phyloP scores from a whole-genome alignment of 1,139 yeast genomes.

The Sugiyamaella paludigena region DNA sequence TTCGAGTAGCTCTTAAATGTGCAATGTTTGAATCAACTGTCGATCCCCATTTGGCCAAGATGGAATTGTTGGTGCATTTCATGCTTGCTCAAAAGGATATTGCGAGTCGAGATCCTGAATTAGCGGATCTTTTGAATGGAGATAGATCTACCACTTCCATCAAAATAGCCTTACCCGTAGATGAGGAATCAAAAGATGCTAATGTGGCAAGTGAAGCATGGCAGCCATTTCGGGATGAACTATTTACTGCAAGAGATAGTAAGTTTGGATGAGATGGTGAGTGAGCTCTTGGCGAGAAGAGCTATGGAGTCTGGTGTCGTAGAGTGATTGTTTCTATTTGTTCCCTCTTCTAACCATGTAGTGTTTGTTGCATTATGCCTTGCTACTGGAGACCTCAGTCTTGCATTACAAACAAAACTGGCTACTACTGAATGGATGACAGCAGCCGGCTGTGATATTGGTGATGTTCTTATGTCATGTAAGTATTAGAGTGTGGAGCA shows the following conservation, averaged over 20 bases:
- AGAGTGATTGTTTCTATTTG: no score
- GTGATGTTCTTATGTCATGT: slow-evolving; percentile 56
- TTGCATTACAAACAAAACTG: slow-evolving; percentile 62
- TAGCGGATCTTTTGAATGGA: slow-evolving; percentile 26
- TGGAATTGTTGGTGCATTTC: slow-evolving; percentile 61
- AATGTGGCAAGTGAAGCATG: slow-evolving; percentile 35
- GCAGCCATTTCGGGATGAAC: slow-evolving; percentile 74
- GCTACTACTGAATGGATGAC: slow-evolving; percentile 74
- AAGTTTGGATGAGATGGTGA: no score
- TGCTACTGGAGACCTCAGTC: slow-evolving; percentile 61
- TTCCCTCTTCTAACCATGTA: slow-evolving; percentile 2
- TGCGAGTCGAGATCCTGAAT: slow-evolving; percentile 35
- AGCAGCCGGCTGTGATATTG: slow-evolving; percentile 64
- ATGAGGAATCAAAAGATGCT: slow-evolving; percentile 18
- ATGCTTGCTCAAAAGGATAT: slow-evolving; percentile 64
- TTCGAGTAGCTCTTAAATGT: slow-evolving; percentile 65
- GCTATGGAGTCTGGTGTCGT: no score
- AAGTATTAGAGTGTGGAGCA: slow-evolving; percentile 4
- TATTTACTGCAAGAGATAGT: slow-evolving; percentile 65
- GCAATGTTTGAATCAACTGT: slow-evolving; percentile 51
- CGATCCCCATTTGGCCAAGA: slow-evolving; percentile 55
- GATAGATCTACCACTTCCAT: slow-evolving; percentile 19
- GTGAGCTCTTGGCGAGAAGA: no score
- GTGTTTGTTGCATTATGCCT: slow-evolving; percentile 64
- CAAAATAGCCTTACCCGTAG: slow-evolving; percentile 21